Base-by-base conservation (phyloP, 345 rosid genomes). In the Fremontodendron californicum region DNA sequence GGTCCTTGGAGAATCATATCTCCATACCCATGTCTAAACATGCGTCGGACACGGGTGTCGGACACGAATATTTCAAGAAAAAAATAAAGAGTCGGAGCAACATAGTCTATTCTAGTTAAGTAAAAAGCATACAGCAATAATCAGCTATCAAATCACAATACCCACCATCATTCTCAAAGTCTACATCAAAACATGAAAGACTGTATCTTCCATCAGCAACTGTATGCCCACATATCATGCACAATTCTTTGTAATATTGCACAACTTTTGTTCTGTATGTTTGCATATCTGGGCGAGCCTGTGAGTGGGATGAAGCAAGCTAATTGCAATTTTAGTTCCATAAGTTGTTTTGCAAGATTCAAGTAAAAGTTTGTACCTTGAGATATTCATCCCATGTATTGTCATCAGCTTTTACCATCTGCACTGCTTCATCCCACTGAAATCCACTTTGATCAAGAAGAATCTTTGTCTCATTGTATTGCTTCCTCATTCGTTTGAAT, bases 111-210 rank as follows among this genome's bases (percentile, higher is more conserved):
- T n/a, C n/a, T n/a, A n/a, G n/a, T n/a, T 6, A 33, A 33, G 35
- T 33, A 37, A 5, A 37, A 37, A 37, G 6, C 40, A 37, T 37
- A 6, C 10, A 40, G 9, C 43, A 40, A 40, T 13, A 60, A 27
- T 60, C 16, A 63, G 21, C n/a, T 33, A 63, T 43, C 71, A 35
- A 6, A 64, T 35, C n/a, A 35, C 10, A 31, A 33, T 64, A 18
- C 23, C 40, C 69, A 33, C 69, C 69, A 35, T 64, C 69, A 35
- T 64, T 64, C 13, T 64, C 69, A 64, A 64, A 64, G 23, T 64
- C 69, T 18, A 64, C 69, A 64, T 64, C 69, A 35, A 64, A 64
- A 64, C 69, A 64, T 18, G 69, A 64, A 64, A 64, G 69, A 33
- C 69, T 64, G 69, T 64, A 64, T 64, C 69, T 64, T 35, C 69